Evolutionary conservation across 1,284 basidiomycete genomes (phyloP), one percentile per base, ranked within the genome.

Genomic region (Kwoniella shivajii): DNA sequence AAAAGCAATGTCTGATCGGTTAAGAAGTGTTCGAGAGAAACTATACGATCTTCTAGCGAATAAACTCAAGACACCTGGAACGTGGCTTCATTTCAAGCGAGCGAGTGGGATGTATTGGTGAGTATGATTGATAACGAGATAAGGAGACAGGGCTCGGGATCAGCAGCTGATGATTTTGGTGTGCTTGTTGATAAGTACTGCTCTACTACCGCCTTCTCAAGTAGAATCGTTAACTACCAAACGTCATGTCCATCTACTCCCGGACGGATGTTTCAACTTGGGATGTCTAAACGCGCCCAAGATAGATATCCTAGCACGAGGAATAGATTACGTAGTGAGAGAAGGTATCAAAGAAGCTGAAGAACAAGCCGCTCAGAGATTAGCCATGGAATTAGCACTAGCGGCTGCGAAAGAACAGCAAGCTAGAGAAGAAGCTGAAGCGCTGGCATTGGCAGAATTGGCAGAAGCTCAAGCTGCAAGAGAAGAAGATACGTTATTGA

Each of bases 11-110:
- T 86, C 93, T 0, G 84, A 86, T 42, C 85, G 95, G 42, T 92
- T 99, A 72, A 92, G 93, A 66, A 84, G 84, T 56, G 97, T 96
- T 86, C 86, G 95, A 39, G 82, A 87, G 69, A 85, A 89, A 80
- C 82, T 99, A 63, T 84, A 85, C 79, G 82, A 85, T 54, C 75
- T 92, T 64, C 77, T 99, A 73, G 89, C 87, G 22, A 84, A 72
- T 58, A 76, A 90, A 78, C 80, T 91, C 71, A 84, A 92, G 80
- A 98, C 95, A 47, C 94, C 95, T 0, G 91, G 92, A 0, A 85
- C 83, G 63, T 99, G 95, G 95, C 84, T 86, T 20, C 93, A 98
- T 77, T 90, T 97, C 69, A 80, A 87, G 67, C 84, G 85, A 26
- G 66, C 71, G 5, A 59, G 61, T 10, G 77, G 77, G 18, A 73